Conservation (phyloP, 495 filamentous ascomycete genomes). For the Letharia columbiana region DNA sequence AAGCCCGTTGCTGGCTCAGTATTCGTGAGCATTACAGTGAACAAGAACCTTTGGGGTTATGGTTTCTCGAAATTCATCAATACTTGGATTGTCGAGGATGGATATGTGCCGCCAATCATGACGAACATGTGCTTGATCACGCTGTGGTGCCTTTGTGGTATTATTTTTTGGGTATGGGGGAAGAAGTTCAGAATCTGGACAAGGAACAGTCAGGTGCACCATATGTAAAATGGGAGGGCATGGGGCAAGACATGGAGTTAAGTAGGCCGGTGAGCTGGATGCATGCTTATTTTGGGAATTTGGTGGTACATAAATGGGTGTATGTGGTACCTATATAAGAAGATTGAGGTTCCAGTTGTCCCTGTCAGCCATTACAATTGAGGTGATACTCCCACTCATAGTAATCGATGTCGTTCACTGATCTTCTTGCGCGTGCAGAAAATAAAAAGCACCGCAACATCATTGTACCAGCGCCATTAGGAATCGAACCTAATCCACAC, state of each 20-base stretch:
- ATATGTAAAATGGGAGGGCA: constrained; percentile 32
- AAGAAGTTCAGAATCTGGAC: constrained; percentile 50
- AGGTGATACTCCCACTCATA: background rate
- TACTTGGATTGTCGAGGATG: constrained; percentile 31
- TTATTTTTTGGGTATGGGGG: constrained; percentile 48
- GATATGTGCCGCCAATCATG: constrained; percentile 42
- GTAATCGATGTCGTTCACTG: background rate
- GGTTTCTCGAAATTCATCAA: constrained; percentile 44
- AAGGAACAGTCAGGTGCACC: constrained; percentile 46
- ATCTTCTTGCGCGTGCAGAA: too few relatives aligned
- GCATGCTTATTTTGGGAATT: background rate
- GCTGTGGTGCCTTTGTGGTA: constrained; percentile 45
- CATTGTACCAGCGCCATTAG: too few relatives aligned
- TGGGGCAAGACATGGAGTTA: background rate
- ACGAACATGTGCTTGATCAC: constrained; percentile 45
- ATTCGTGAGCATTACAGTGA: constrained; percentile 52
- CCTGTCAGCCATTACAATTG: background rate
- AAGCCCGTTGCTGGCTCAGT: constrained; percentile 52
- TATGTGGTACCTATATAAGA: background rate
- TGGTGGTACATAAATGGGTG: background rate
- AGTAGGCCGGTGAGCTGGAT: background rate
- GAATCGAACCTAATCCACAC: too few relatives aligned
- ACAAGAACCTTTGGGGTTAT: constrained; percentile 54
- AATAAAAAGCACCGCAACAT: too few relatives aligned
- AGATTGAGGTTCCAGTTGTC: background rate